phyloP scores from a whole-genome alignment of 2,329 filamentous ascomycete genomes.

The Coleophoma eucalyptorum region DNA sequence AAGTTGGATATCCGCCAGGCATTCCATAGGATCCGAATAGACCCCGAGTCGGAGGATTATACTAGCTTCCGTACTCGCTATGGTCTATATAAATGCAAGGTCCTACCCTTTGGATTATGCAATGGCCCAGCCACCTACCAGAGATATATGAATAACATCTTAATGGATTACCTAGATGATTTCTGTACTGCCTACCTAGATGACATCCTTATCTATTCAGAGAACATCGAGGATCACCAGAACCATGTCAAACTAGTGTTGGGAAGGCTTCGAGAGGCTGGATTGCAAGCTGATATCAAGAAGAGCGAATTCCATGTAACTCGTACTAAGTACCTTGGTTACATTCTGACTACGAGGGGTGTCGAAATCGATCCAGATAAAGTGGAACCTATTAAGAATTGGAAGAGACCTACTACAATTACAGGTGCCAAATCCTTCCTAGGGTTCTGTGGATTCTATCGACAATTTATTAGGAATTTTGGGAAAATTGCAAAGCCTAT shows the following conservation, averaged over 20 bases:
- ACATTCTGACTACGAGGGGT: conserved; percentile 2
- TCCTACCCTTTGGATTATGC: too few relatives aligned
- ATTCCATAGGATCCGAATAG: background rate
- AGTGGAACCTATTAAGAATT: too few relatives aligned
- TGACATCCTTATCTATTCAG: background rate
- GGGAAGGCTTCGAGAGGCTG: background rate
- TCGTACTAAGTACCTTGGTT: conserved; percentile 4
- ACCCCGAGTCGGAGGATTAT: too few relatives aligned
- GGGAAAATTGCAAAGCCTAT: background rate
- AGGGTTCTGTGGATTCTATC: conserved; percentile 13
- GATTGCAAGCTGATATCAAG: conserved; percentile 4
- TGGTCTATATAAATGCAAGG: background rate
- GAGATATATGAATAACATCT: background rate
- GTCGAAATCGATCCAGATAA: conserved; percentile 7
- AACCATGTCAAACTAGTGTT: background rate
- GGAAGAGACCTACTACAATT: background rate
- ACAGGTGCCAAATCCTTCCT: too few relatives aligned
- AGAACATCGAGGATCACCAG: background rate
- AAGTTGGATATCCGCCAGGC: background rate
- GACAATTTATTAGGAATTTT: conserved; percentile 7
- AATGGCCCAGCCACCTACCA: background rate
- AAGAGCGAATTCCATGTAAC: too few relatives aligned
- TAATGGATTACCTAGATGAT: too few relatives aligned
- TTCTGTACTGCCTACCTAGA: background rate
- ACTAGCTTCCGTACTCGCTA: too few relatives aligned